phyloP scores from a whole-genome alignment of 2,329 filamentous ascomycete genomes.

The Juglanconis juglandina region DNA sequence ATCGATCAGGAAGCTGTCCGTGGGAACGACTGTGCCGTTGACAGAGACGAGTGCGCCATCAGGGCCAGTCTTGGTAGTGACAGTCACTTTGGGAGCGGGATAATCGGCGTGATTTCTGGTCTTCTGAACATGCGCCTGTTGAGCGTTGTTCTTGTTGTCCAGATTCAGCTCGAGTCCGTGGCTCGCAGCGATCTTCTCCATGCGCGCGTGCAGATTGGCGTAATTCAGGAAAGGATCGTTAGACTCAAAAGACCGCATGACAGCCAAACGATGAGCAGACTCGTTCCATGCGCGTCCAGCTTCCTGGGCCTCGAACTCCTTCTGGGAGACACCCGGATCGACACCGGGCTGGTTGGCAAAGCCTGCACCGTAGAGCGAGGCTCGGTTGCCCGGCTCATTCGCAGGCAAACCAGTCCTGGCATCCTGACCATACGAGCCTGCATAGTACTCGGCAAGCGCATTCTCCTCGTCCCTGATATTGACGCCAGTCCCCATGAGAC shows the following conservation, averaged over 20 bases:
- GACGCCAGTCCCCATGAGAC: constrained; percentile 79
- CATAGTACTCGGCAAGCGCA: constrained; percentile 67
- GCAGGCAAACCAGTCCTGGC: constrained; percentile 52
- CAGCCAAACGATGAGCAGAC: constrained; percentile 60
- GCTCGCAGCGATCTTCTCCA: constrained; percentile 55
- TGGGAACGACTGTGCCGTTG: constrained; percentile 67
- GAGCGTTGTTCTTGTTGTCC: constrained; percentile 45
- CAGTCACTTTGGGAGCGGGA: constrained; percentile 50
- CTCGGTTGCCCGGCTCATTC: constrained; percentile 52
- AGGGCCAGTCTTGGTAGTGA: constrained; percentile 53
- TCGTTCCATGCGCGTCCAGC: constrained; percentile 64
- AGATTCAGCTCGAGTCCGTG: constrained; percentile 54
- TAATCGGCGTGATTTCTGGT: constrained; percentile 49
- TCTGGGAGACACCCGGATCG: constrained; percentile 47
- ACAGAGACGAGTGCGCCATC: constrained; percentile 61
- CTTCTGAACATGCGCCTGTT: constrained; percentile 39
- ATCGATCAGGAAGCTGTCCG: constrained; percentile 73
- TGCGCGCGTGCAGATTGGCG: constrained; percentile 56
- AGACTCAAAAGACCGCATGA: constrained; percentile 64
- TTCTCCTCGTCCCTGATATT: constrained; percentile 85
- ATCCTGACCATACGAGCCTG: constrained; percentile 41
- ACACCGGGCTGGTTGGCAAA: constrained; percentile 56
- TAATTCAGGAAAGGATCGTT: constrained; percentile 70
- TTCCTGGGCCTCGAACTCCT: constrained; percentile 63
- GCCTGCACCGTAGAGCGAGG: constrained; percentile 62